A percentile compares a stretch with the other conserved stretches of the same genome.
Conservation (phyloP, 2,329 filamentous ascomycete genomes). For the Penicillium capsulatum region DNA sequence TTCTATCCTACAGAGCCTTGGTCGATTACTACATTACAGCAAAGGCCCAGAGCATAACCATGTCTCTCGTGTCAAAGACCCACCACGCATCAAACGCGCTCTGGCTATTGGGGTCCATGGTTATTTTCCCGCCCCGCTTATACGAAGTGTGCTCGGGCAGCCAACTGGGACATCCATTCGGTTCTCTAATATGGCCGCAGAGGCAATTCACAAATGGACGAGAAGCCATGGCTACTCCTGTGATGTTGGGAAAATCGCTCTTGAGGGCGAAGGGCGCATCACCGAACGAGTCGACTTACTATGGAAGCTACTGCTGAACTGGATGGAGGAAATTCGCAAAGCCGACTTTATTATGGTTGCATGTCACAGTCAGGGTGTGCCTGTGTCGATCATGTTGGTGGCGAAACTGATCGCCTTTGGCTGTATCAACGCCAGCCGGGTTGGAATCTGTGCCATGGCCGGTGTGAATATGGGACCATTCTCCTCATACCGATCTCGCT, state of each 20-base stretch:
- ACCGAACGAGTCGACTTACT: conserved; percentile 82
- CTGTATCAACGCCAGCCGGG: conserved; percentile 68
- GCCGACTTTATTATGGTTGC: conserved; percentile 90
- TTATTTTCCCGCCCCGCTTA: conserved; percentile 79
- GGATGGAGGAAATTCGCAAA: conserved; percentile 81
- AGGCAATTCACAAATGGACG: conserved; percentile 79
- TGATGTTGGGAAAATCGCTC: conserved; percentile 86
- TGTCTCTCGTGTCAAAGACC: conserved; percentile 65
- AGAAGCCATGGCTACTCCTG: conserved; percentile 67
- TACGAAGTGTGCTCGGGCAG: conserved; percentile 88
- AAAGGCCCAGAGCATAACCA: conserved; percentile 63
- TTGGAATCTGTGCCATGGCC: conserved; percentile 85
- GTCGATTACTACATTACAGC: conserved; percentile 44
- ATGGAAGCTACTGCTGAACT: conserved; percentile 92
- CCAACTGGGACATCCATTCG: conserved; percentile 92
- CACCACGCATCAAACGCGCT: conserved; percentile 73
- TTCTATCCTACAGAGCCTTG: conserved; percentile 59
- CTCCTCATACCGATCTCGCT: conserved; percentile 80
- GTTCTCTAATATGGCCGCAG: conserved; percentile 82
- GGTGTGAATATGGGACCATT: conserved; percentile 94
- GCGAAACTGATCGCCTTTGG: conserved; percentile 90
- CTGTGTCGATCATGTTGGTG: conserved; percentile 85
- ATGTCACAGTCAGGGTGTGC: conserved; percentile 93
- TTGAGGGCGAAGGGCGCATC: conserved; percentile 93
- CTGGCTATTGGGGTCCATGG: conserved; percentile 93